phyloP scores from a whole-genome alignment of 1,139 yeast genomes.

The Candida tunisiensis region DNA sequence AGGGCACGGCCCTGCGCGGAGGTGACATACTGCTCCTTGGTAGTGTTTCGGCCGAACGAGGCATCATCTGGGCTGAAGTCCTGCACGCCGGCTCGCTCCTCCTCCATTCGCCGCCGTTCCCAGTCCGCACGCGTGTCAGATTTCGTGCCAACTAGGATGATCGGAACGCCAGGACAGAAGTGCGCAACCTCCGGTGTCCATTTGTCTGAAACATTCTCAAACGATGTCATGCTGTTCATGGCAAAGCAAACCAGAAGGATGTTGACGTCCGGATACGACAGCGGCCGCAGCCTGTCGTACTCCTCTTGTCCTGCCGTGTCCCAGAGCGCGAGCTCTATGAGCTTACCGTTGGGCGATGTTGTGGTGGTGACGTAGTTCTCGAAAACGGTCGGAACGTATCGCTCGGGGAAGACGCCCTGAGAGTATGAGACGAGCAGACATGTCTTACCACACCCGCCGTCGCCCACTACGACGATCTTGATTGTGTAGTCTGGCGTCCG shows the following conservation, averaged over 20 bases:
- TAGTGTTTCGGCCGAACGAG: no score
- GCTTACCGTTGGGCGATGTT: slow-evolving; percentile 68
- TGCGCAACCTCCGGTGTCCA: slow-evolving; percentile 72
- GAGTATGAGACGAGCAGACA: slow-evolving; percentile 71
- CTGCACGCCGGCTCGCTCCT: no score
- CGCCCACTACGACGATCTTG: slow-evolving; percentile 65
- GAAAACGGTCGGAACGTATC: slow-evolving; percentile 84
- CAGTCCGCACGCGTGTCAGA: slow-evolving; percentile 75
- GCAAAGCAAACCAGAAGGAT: slow-evolving; percentile 54
- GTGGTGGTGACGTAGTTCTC: slow-evolving; percentile 92
- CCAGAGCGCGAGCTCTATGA: slow-evolving; percentile 83
- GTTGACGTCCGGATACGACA: slow-evolving; percentile 53
- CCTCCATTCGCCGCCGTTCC: no score
- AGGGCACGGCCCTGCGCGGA: slow-evolving; percentile 23
- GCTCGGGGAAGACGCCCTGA: slow-evolving; percentile 55
- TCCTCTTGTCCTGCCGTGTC: slow-evolving; percentile 96
- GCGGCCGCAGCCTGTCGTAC: slow-evolving; percentile 39
- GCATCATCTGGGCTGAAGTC: no score
- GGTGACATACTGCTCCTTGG: slow-evolving; percentile 30
- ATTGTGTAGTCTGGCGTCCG: slow-evolving; percentile 25
- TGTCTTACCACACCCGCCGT: slow-evolving; percentile 92
- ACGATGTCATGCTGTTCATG: slow-evolving; percentile 45
- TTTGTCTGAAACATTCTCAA: slow-evolving; percentile 39
- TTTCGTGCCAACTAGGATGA: slow-evolving; percentile 80
- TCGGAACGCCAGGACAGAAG: slow-evolving; percentile 68